Evolutionary conservation across 208 protist species (phyloP).

Genomic region (Wallacemonas rigidus): DNA sequence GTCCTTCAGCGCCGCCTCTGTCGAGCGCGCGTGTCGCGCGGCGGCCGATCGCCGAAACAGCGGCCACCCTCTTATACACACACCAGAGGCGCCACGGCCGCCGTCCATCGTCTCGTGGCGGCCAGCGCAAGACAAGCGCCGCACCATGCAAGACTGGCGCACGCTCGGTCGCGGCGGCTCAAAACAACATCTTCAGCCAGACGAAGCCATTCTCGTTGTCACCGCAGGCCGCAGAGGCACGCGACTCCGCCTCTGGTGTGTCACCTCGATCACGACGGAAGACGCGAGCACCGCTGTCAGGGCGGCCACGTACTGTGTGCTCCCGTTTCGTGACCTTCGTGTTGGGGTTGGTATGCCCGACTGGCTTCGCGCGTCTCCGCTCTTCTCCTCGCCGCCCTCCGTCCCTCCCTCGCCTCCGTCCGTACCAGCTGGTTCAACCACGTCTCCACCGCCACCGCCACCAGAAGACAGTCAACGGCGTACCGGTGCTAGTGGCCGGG

Average conservation of each 20-base stretch:
- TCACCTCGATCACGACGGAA: neutral
- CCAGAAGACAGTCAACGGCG: neutral
- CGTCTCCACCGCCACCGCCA: slow-evolving; percentile 16
- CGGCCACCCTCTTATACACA: neutral
- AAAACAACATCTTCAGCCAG: neutral
- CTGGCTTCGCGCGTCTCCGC: neutral
- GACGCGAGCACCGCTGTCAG: neutral
- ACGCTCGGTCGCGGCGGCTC: neutral
- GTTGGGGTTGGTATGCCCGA: neutral
- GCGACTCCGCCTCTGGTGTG: slow-evolving; percentile 3
- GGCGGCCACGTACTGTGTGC: neutral
- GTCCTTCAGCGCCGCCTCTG: neutral
- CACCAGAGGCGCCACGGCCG: neutral
- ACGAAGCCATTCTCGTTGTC: slow-evolving; percentile 3
- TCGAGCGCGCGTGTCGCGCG: slow-evolving; percentile 6
- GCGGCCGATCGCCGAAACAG: neutral
- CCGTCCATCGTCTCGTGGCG: slow-evolving; percentile 3
- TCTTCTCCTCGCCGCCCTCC: neutral
- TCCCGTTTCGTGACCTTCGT: slow-evolving; percentile 9
- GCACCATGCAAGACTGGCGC: neutral
- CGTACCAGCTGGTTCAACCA: slow-evolving; percentile 13
- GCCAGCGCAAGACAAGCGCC: neutral
- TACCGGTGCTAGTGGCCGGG: neutral
- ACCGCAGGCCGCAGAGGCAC: neutral
- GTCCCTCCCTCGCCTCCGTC: no score